Conservation (phyloP, 306 rosid genomes). For the Carpinus fangiana region DNA sequence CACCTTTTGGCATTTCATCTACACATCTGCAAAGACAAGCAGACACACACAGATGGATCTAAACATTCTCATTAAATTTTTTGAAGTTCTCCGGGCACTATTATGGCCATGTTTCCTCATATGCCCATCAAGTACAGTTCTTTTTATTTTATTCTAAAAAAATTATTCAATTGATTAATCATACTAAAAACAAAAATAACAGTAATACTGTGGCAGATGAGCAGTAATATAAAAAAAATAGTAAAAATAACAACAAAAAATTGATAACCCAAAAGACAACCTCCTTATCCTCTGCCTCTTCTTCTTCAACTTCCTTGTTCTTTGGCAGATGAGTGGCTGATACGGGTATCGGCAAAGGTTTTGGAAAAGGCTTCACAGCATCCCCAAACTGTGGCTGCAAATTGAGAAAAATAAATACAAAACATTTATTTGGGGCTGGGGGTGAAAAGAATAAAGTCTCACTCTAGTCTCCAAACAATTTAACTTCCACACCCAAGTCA, state of each 20-base stretch:
- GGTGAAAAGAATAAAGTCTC: not conserved
- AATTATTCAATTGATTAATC: not conserved
- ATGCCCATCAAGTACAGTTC: no score
- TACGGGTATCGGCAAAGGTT: slow-evolving; percentile 59
- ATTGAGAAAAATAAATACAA: slow-evolving; percentile 6
- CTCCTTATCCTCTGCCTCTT: slow-evolving; percentile 51
- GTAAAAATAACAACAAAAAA: not conserved
- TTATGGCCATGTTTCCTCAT: no score
- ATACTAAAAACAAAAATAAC: not conserved
- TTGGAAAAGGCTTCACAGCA: slow-evolving; percentile 63
- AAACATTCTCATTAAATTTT: no score
- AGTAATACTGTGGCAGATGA: not conserved
- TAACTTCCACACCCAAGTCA: not conserved
- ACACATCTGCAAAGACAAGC: not conserved
- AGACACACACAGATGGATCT: no score
- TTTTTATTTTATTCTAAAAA: not conserved
- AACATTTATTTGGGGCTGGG: not conserved
- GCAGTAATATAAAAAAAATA: slow-evolving; percentile 4
- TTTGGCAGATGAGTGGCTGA: slow-evolving; percentile 36
- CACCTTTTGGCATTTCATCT: not conserved
- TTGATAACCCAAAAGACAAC: slow-evolving; percentile 40
- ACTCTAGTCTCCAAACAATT: not conserved
- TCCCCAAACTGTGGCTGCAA: slow-evolving; percentile 66
- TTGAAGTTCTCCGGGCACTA: no score
- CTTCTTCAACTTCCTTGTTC: slow-evolving; percentile 53